Evolutionary conservation across 129 eudicot species (phyloP).

Genomic region (Silybum marianum): DNA sequence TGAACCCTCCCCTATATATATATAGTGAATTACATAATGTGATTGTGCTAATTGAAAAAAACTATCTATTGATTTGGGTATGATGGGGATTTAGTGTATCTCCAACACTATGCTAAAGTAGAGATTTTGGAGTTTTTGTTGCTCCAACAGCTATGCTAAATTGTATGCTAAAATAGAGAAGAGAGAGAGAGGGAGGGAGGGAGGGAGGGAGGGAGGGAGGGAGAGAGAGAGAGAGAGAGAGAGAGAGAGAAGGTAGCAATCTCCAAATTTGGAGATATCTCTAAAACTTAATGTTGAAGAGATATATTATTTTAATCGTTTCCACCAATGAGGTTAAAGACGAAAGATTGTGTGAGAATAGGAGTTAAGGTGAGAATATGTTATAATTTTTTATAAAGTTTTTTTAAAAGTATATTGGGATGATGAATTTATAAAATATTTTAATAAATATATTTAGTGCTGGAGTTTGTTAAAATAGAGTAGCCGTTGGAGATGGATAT

Average conservation of each 20-base stretch:
- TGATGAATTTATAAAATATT: not conserved
- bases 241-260: not conserved
- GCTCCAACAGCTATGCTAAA: too few species aligned
- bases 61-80: not conserved
- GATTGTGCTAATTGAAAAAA: not conserved
- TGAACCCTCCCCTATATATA: not conserved
- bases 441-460: not conserved
- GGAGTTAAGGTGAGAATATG: too few species aligned
- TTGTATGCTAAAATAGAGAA: not conserved
- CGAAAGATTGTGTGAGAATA: too few species aligned
- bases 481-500: not conserved
- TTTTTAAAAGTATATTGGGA: not conserved
- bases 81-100: not conserved
- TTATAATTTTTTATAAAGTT: not conserved
- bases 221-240: too few species aligned
- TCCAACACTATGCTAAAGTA: not conserved
- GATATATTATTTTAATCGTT: too few species aligned
- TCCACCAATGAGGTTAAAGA: not conserved
- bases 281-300: not conserved
- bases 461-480: not conserved
- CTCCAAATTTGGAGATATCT: not conserved
- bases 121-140: not conserved
- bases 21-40: conserved; percentile 9
- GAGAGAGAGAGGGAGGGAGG: too few species aligned
- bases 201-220: too few species aligned